A percentile compares a stretch with the other conserved stretches of the same genome.
phyloP scores from a whole-genome alignment of 2,329 filamentous ascomycete species.

The Colletotrichum sp. region DNA sequence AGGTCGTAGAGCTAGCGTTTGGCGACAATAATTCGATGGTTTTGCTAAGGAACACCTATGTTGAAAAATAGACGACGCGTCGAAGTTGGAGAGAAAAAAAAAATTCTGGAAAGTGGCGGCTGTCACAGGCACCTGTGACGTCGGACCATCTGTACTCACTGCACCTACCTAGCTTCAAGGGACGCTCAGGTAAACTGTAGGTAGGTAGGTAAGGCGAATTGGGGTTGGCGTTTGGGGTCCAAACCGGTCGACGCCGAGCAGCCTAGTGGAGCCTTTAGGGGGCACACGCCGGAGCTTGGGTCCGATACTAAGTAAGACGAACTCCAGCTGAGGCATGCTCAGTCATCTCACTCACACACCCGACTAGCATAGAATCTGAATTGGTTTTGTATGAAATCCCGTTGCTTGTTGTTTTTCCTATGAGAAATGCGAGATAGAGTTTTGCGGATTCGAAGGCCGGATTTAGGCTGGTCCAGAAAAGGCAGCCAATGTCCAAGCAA shows the following conservation, averaged over 20 bases:
- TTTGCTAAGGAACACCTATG: neutral
- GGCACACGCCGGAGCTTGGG: neutral
- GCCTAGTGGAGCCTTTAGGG: neutral
- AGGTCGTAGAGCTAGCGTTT: neutral
- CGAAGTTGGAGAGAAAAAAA: neutral
- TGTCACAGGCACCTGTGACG: constrained; percentile 14
- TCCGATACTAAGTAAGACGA: neutral
- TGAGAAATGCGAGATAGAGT: neutral
- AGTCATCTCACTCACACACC: neutral
- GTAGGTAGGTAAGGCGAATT: neutral
- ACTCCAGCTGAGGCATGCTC: neutral
- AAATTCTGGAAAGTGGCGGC: constrained; percentile 7
- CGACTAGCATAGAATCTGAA: neutral
- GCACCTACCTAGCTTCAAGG: neutral
- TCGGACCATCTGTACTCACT: neutral
- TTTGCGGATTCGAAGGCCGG: neutral
- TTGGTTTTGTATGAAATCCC: neutral
- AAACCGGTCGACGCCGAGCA: neutral
- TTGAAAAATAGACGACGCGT: constrained; percentile 3
- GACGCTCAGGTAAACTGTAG: neutral
- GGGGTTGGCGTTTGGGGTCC: neutral
- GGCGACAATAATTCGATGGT: neutral
- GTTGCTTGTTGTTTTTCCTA: neutral
- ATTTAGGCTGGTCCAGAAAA: neutral
- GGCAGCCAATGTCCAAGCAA: neutral